Base-by-base conservation (phyloP, 2,329 filamentous ascomycete genomes). In the Tympanopsis confertula region DNA sequence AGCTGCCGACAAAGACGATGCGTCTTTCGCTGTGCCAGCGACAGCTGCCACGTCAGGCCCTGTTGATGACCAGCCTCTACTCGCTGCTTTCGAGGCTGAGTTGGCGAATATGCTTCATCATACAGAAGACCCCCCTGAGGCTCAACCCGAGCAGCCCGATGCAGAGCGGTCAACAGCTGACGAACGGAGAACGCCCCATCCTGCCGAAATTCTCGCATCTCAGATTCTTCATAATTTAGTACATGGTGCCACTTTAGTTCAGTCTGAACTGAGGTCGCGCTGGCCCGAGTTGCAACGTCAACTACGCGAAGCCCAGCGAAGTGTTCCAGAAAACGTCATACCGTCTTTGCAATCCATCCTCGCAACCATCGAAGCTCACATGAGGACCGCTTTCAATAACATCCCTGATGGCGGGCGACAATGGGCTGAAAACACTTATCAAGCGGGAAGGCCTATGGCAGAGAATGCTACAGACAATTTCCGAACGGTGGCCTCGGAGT, bases 401-500 rank as follows among this genome's bases (percentile, higher is more conserved):
- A 48, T 59, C 12, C 56, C 62, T 14, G 41, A 47, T 38, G 49
- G 53, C 3, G 51, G 57, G 35, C 52, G 50, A 17, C 53, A 56
- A 35, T 48, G 55, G 17, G 53, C 57, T 37, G 52, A 56, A 26
- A 52, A 51, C 37, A 55, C 51, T n/a, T 50, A 55, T 18, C 50
- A 57, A n/a, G n/a, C n/a, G n/a, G n/a, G n/a, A n/a, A n/a, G n/a
- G n/a, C n/a, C 7, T n/a, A n/a, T 26, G 19, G 48, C 52, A 5
- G 58, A 62, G 20, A 51, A 54, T 40, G 45, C 61, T 13, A 50
- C 60, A 5, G 50, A 54, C 22, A 51, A 55, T 19, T 48, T 68
- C 24, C 58, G 55, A 36, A 51, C 44, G 38, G 54, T 67, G 45
- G 55, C 61, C 3, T 46, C 49, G n/a, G 60, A 63, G 35, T 45